Evolutionary conservation across 352 stramenopile genomes (phyloP).

Genomic region (Aphanomyces invadans): DNA sequence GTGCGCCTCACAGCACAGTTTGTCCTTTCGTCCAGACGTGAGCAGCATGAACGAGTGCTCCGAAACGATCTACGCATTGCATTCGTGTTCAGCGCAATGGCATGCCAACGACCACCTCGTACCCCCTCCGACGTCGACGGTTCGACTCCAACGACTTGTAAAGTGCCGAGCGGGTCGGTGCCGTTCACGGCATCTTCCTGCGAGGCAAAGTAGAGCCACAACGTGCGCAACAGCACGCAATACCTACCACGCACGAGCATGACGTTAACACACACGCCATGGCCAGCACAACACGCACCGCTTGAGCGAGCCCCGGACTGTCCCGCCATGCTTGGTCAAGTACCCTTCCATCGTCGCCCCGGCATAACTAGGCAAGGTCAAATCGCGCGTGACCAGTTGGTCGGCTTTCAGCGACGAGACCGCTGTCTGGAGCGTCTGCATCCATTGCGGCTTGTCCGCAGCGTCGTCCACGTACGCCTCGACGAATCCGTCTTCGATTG

Average conservation of each 20-base stretch:
- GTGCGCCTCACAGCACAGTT: conserved; percentile 15
- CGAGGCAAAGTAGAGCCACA: conserved; percentile 64
- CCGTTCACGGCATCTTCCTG: conserved; percentile 45
- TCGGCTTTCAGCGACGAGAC: neutral
- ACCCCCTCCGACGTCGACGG: conserved; percentile 17
- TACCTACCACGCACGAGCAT: too few relatives aligned
- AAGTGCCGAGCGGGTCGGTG: conserved; percentile 38
- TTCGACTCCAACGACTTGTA: conserved; percentile 38
- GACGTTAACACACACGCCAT: neutral
- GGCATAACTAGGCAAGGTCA: conserved; percentile 45
- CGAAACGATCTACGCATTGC: neutral
- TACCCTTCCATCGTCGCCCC: conserved; percentile 67
- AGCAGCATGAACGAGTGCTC: conserved; percentile 19
- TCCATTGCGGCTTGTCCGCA: conserved; percentile 19
- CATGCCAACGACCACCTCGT: neutral
- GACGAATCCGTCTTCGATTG: conserved; percentile 48
- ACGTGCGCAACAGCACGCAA: conserved; percentile 55
- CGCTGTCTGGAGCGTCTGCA: conserved; percentile 26
- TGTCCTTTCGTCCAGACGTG: neutral
- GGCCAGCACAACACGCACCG: neutral
- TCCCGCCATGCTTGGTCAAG: conserved; percentile 29
- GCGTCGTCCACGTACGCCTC: conserved; percentile 28
- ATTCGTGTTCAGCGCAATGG: neutral
- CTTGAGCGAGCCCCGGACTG: neutral
- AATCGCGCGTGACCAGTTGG: conserved; percentile 33